phyloP scores from a whole-genome alignment of 2,329 filamentous ascomycete genomes.

The Monilinia aucupariae region DNA sequence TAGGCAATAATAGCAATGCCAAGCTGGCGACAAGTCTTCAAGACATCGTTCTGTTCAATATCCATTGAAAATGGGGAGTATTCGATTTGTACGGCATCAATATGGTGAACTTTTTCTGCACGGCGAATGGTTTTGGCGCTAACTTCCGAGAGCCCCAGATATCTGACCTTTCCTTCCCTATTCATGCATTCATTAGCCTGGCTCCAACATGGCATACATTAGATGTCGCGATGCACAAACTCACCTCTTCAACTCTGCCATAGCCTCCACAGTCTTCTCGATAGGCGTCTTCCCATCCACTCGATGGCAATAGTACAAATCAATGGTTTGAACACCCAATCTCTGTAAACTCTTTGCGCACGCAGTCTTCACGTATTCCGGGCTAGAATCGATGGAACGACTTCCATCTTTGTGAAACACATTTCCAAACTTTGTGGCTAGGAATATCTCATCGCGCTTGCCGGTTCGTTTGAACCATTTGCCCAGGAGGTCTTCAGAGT shows the following conservation, averaged over 20 bases:
- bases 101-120: slow-evolving; percentile 44
- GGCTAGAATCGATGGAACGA: slow-evolving; percentile 34
- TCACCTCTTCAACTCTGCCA: slow-evolving; percentile 38
- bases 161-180: slow-evolving; percentile 49
- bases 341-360: slow-evolving; percentile 40
- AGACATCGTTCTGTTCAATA: slow-evolving; percentile 51
- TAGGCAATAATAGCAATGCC: slow-evolving; percentile 53
- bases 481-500: slow-evolving; percentile 43
- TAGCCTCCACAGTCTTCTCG: slow-evolving; percentile 41
- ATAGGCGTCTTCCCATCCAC: slow-evolving; percentile 39
- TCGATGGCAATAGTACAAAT: slow-evolving; percentile 34
- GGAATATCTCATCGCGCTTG: slow-evolving; percentile 45
- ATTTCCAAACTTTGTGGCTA: slow-evolving; percentile 48
- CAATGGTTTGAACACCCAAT: slow-evolving; percentile 40
- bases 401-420: slow-evolving; percentile 13
- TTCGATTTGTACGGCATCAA: slow-evolving; percentile 50
- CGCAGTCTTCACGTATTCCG: slow-evolving; percentile 40
- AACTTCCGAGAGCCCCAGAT: slow-evolving; percentile 51
- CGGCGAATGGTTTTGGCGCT: slow-evolving; percentile 47
- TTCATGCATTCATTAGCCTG: slow-evolving; percentile 14
- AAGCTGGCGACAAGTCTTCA: slow-evolving; percentile 51
- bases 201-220: neutral
- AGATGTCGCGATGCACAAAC: slow-evolving; percentile 9
- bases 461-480: slow-evolving; percentile 44
- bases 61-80: slow-evolving; percentile 51